These are phyloP conservation scores for Taxillus chinensis DNA, from an alignment of 164 flowering plant species.

Conservation along the genomic window DNA sequence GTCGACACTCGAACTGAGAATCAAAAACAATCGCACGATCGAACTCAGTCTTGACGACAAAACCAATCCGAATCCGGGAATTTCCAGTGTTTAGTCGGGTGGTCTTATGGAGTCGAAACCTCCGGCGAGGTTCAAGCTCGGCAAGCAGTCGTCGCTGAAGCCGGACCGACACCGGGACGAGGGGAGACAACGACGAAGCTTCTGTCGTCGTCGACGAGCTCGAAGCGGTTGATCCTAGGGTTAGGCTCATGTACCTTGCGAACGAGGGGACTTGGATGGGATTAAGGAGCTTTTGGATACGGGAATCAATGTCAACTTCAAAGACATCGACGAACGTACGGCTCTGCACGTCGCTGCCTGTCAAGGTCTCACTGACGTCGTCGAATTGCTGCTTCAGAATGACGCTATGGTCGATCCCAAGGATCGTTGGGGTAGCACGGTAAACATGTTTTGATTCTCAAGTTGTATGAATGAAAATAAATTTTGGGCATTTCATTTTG, in stretches of 20 bases:
- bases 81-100: too few relatives aligned
- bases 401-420: background rate
- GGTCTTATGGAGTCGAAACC: background rate
- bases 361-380: background rate
- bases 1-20: too few relatives aligned
- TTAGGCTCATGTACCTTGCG: background rate
- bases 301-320: background rate
- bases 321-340: background rate
- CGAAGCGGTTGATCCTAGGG: background rate
- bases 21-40: too few relatives aligned
- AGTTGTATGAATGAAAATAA: too few relatives aligned
- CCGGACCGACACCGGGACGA: background rate
- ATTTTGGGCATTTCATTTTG: too few relatives aligned
- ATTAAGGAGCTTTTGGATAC: constrained; percentile 1
- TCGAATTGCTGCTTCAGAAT: background rate
- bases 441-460: background rate
- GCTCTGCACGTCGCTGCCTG: background rate
- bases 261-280: background rate
- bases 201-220: background rate
- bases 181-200: background rate
- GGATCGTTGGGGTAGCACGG: constrained; percentile 1
- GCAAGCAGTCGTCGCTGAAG: background rate
- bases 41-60: too few relatives aligned
- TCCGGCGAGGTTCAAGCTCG: background rate
- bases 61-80: too few relatives aligned